Evolutionary conservation across 495 filamentous ascomycete genomes (phyloP).

Genomic region (Entonaema liquescens): DNA sequence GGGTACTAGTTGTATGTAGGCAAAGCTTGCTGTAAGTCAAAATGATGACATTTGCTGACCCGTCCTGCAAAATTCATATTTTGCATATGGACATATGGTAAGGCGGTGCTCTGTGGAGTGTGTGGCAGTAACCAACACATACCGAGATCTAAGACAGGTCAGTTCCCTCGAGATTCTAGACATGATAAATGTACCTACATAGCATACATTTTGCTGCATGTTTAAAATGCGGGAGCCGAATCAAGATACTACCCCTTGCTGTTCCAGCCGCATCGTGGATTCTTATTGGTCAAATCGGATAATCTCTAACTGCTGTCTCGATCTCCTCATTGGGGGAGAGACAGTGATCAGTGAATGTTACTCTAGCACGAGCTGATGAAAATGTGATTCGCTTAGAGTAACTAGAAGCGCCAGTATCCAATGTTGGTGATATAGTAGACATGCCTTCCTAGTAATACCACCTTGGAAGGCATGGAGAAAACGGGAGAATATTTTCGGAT

Average conservation of each 20-base stretch:
- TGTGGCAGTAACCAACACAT: constrained; percentile 29
- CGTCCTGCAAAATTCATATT: constrained; percentile 3
- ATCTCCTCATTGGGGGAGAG: constrained; percentile 31
- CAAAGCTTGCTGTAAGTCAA: constrained; percentile 17
- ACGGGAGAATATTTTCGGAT: neutral
- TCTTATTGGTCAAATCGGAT: constrained; percentile 7
- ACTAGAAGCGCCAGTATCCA: constrained; percentile 20
- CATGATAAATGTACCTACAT: neutral
- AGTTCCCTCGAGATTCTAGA: constrained; percentile 3
- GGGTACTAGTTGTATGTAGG: constrained; percentile 4
- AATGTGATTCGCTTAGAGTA: constrained; percentile 9
- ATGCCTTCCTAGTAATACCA: neutral
- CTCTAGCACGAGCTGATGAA: constrained; percentile 36
- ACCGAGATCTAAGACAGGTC: constrained; percentile 27
- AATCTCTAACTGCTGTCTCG: constrained; percentile 28
- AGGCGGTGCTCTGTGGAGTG: constrained; percentile 33
- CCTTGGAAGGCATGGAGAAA: neutral
- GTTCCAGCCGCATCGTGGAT: constrained; percentile 25
- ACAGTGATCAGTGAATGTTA: constrained; percentile 23
- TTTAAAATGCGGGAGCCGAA: constrained; percentile 9
- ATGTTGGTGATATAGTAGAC: neutral
- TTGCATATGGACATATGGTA: neutral
- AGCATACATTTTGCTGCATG: neutral
- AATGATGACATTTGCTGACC: constrained; percentile 30
- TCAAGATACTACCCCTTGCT: constrained; percentile 16